phyloP scores from a whole-genome alignment of 176 grass and related monocot species.

The Avena eriantha region DNA sequence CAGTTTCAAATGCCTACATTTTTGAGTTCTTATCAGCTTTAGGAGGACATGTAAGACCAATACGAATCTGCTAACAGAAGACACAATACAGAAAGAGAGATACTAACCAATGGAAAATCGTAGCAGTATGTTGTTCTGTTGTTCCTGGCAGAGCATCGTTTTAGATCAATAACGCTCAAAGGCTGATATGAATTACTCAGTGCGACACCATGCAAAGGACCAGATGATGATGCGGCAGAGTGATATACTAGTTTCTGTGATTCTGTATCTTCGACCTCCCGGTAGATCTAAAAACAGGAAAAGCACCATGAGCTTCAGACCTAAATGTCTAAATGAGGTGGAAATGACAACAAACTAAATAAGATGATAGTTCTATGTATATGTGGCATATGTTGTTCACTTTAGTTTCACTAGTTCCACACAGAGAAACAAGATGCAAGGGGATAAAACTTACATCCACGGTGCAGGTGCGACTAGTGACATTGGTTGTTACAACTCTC shows the following conservation, averaged over 20 bases:
- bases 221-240: constrained; percentile 47
- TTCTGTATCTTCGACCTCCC: constrained; percentile 71
- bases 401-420: neutral
- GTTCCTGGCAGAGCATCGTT: constrained; percentile 83
- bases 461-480: constrained; percentile 91
- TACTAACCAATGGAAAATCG: constrained; percentile 93
- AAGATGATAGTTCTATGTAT: neutral
- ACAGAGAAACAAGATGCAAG: constrained; percentile 15
- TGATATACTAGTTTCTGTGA: constrained; percentile 77
- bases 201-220: constrained; percentile 75
- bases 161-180: constrained; percentile 81
- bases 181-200: constrained; percentile 71
- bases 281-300: constrained; percentile 73
- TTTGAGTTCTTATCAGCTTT: constrained; percentile 33
- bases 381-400: neutral
- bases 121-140: constrained; percentile 97
- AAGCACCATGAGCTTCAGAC: constrained; percentile 34
- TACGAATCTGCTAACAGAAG: neutral
- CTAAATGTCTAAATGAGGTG: constrained; percentile 20
- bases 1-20: constrained; percentile 93
- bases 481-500: constrained; percentile 91
- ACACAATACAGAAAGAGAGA: neutral
- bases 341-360: neutral
- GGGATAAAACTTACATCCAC: constrained; percentile 73
- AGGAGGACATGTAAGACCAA: neutral